Evolutionary conservation across 2,329 filamentous ascomycete genomes (phyloP).

Genomic region (Claviceps pazoutovae): DNA sequence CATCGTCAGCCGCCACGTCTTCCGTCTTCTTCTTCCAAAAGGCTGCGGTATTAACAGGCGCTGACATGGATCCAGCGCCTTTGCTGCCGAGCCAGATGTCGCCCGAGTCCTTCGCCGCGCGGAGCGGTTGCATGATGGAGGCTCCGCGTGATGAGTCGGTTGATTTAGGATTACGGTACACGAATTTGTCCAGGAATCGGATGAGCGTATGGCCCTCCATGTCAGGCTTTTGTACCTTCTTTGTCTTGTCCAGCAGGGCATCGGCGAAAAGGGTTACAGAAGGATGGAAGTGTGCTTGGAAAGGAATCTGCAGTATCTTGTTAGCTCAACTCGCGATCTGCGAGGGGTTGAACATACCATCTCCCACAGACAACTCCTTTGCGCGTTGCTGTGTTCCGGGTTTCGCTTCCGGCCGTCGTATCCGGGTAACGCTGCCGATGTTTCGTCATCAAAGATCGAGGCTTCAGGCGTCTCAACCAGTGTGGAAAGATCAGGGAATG

Average conservation of each 20-base stretch:
- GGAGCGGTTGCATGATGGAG: conserved; percentile 93
- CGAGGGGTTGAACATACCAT: conserved; percentile 36
- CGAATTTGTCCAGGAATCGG: conserved; percentile 93
- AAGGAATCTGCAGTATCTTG: conserved; percentile 17
- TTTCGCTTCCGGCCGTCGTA: conserved; percentile 90
- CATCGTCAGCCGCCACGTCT: conserved; percentile 79
- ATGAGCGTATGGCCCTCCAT: conserved; percentile 80
- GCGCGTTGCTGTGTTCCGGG: conserved; percentile 85
- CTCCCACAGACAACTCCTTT: conserved; percentile 88
- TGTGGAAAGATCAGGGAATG: conserved; percentile 66
- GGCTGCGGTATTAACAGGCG: conserved; percentile 62
- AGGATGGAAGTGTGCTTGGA: conserved; percentile 68
- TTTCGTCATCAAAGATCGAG: conserved; percentile 49
- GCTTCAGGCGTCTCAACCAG: conserved; percentile 73
- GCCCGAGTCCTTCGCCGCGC: conserved; percentile 35
- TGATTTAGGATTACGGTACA: conserved; percentile 87
- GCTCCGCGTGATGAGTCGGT: conserved; percentile 54
- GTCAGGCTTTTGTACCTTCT: conserved; percentile 77
- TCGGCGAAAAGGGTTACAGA: conserved; percentile 76
- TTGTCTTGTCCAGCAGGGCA: conserved; percentile 53
- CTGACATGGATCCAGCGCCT: conserved; percentile 20
- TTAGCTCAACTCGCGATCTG: background rate
- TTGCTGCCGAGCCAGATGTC: conserved; percentile 44
- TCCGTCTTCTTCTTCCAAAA: conserved; percentile 90
- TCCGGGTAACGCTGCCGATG: conserved; percentile 25